Evolutionary conservation across 345 rosid genomes (phyloP).

Genomic region (Eucalyptus curtisii): DNA sequence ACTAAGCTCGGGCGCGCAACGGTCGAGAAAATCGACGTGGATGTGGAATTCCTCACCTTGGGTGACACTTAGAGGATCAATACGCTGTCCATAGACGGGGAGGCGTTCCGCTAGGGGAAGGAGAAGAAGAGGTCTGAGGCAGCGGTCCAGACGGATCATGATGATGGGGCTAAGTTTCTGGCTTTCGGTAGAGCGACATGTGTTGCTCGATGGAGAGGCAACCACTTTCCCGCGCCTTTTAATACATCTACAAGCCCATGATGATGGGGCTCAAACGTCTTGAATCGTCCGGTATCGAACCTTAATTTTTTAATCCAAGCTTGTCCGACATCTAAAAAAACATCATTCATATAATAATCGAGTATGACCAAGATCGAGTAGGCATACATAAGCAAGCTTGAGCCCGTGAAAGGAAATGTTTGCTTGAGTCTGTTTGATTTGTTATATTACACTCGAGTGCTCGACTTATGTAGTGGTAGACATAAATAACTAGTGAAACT

Average conservation of each 20-base stretch:
- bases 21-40: too few species aligned
- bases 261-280: too few species aligned
- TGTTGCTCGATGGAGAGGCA: not conserved
- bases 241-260: not conserved
- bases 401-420: too few species aligned
- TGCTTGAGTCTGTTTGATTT: too few species aligned
- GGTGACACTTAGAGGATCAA: not conserved
- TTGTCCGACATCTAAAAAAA: too few species aligned
- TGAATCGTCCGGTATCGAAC: too few species aligned
- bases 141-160: not conserved
- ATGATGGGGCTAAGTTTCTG: not conserved
- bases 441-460: rapidly evolving
- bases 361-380: too few species aligned
- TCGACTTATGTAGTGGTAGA: rapidly evolving
- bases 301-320: too few species aligned
- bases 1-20: too few species aligned
- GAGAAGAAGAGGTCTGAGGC: not conserved
- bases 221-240: not conserved
- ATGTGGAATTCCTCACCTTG: not conserved
- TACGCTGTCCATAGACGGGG: not conserved
- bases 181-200: not conserved
- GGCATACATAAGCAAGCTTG: too few species aligned
- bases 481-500: too few species aligned
- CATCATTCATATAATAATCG: too few species aligned
- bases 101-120: not conserved